Percentiles rank a stretch among this genome's conserved stretches.
phyloP scores from a whole-genome alignment of 345 rosid species.

The Firmiana major region DNA sequence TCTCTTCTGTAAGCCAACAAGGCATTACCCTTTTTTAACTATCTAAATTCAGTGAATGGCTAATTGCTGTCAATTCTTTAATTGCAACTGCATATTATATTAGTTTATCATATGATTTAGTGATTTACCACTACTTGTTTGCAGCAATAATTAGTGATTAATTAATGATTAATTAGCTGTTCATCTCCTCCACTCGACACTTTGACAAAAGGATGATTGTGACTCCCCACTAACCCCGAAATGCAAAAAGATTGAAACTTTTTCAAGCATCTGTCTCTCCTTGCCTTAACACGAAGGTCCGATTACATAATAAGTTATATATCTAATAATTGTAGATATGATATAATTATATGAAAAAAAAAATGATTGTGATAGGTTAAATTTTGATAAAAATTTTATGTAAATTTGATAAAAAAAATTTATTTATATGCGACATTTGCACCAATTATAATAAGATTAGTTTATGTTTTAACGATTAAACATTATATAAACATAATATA shows the following conservation, averaged over 20 bases:
- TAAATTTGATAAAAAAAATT: no score
- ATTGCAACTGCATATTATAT: no score
- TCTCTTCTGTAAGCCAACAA: not conserved
- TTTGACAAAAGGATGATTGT: not conserved
- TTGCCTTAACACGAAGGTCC: not conserved
- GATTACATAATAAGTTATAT: not conserved
- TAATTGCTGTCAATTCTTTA: not conserved
- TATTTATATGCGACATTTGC: no score
- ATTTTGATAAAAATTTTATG: no score
- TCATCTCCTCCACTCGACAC: not conserved
- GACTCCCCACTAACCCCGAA: not conserved
- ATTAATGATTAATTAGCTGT: constrained; percentile 1
- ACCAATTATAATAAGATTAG: no score
- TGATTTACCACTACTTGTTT: no score
- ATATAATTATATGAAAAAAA: no score
- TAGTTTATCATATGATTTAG: no score
- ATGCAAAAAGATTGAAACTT: not conserved
- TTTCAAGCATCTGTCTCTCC: not conserved
- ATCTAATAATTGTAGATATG: no score
- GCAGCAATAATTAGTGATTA: not conserved
- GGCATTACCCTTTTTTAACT: not conserved
- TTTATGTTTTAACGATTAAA: no score
- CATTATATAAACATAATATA: no score
- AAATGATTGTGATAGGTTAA: no score
- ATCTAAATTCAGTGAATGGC: not conserved